Conservation (phyloP, 306 rosid species). For the Quercus gilva region DNA sequence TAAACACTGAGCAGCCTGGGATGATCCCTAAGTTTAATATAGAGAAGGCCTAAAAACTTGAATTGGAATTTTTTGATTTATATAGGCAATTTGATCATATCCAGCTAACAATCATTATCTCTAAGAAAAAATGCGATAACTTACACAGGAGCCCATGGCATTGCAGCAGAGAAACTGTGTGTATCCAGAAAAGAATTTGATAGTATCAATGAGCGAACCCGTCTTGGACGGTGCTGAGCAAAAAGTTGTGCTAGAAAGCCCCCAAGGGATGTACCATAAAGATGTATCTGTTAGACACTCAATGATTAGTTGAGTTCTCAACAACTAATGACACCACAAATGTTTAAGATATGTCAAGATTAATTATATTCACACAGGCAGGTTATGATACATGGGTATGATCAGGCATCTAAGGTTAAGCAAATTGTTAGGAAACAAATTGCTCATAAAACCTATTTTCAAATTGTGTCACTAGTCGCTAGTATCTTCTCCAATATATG, state of each 20-base stretch:
- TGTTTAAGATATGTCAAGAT: background rate
- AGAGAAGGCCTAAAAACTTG: background rate
- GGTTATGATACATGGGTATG: background rate
- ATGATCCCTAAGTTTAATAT: background rate
- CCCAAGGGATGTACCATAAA: slow-evolving; percentile 96
- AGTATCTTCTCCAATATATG: no score
- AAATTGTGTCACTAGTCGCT: background rate
- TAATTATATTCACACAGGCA: background rate
- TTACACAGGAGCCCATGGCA: slow-evolving; percentile 99
- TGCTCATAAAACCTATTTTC: background rate
- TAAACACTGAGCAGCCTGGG: background rate
- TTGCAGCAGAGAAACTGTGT: slow-evolving; percentile 75
- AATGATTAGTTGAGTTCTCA: slow-evolving; percentile 9
- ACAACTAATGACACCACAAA: slow-evolving; percentile 2
- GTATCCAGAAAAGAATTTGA: slow-evolving; percentile 94
- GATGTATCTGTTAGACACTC: slow-evolving; percentile 72
- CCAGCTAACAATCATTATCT: slow-evolving; percentile 11
- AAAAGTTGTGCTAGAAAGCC: slow-evolving; percentile 98
- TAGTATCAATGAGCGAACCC: slow-evolving; percentile 84
- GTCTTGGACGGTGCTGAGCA: slow-evolving; percentile 95
- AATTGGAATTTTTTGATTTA: background rate
- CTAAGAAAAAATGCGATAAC: slow-evolving; percentile 33
- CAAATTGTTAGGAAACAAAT: background rate
- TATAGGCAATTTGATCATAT: slow-evolving; percentile 7
- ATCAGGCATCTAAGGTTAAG: background rate